phyloP scores from a whole-genome alignment of 148 eudicot species.

The Pharnaceum exiguum region DNA sequence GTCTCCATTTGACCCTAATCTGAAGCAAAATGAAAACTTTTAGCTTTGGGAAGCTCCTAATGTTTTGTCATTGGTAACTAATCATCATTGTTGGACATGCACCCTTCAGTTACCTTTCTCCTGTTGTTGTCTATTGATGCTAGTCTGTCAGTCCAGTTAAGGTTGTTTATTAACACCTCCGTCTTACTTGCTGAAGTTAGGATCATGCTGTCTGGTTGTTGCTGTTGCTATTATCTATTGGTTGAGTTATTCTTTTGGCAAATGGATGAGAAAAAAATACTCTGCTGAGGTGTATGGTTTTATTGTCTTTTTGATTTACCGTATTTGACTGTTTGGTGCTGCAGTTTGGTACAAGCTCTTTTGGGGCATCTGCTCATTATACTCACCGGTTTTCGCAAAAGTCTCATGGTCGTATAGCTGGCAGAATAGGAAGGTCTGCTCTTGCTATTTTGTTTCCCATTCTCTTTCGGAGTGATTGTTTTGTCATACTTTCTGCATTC shows the following conservation, averaged over 20 bases:
- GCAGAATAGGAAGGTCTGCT: conserved; percentile 79
- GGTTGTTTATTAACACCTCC: no score
- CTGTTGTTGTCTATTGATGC: no score
- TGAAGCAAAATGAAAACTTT: no score
- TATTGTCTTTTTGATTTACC: conserved; percentile 2
- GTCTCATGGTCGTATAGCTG: conserved; percentile 88
- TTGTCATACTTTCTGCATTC: not conserved
- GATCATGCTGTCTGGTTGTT: not conserved
- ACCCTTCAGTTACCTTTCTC: no score
- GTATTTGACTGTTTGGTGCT: conserved; percentile 19
- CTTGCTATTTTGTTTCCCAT: not conserved
- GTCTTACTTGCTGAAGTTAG: no score
- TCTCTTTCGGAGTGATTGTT: not conserved
- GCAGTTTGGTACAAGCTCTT: conserved; percentile 72
- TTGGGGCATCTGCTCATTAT: conserved; percentile 86
- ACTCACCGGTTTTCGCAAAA: conserved; percentile 76
- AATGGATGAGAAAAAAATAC: not conserved
- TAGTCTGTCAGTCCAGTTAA: no score
- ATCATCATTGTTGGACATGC: no score
- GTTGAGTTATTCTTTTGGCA: not conserved
- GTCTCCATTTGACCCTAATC: no score
- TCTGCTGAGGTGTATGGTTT: not conserved
- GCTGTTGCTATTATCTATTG: not conserved
- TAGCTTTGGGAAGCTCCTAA: no score
- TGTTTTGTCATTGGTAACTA: no score